These are phyloP conservation scores for Ogataea nitratoaversa DNA, from an alignment of 805 yeast genomes.

Conservation along the genomic window DNA sequence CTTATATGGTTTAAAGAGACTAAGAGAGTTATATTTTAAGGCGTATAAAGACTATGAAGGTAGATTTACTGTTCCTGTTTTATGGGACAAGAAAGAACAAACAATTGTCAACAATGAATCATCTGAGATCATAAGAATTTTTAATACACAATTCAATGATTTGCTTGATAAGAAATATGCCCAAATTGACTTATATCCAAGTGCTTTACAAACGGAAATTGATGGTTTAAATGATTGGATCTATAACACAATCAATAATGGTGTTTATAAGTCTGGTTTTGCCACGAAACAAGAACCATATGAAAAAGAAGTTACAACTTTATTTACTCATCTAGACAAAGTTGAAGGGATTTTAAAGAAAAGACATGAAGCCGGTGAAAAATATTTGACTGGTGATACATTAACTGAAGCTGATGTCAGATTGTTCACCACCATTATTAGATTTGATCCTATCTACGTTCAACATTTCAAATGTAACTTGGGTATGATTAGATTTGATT, in stretches of 20 bases:
- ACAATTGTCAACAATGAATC: slow-evolving; percentile 92
- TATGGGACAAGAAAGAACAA: slow-evolving; percentile 81
- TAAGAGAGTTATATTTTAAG: slow-evolving; percentile 70
- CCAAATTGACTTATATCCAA: slow-evolving; percentile 60
- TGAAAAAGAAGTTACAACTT: slow-evolving; percentile 56
- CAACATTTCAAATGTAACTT: slow-evolving; percentile 95
- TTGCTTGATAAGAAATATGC: slow-evolving; percentile 46
- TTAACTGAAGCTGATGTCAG: slow-evolving; percentile 91
- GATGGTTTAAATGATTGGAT: slow-evolving; percentile 80
- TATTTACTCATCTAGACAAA: slow-evolving; percentile 66
- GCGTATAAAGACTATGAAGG: slow-evolving; percentile 75
- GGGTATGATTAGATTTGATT: slow-evolving; percentile 72
- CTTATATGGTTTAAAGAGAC: slow-evolving; percentile 51
- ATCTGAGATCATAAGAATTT: slow-evolving; percentile 80
- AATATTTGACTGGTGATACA: slow-evolving; percentile 53
- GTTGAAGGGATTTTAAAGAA: slow-evolving; percentile 57
- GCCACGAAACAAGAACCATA: slow-evolving; percentile 81
- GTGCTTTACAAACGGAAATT: slow-evolving; percentile 46
- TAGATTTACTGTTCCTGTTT: slow-evolving; percentile 86
- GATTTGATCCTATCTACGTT: slow-evolving; percentile 91
- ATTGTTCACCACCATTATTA: slow-evolving; percentile 77
- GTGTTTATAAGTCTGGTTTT: slow-evolving; percentile 91
- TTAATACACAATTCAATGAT: slow-evolving; percentile 70
- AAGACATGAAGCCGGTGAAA: slow-evolving; percentile 33
- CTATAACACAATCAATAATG: slow-evolving; percentile 82